These are phyloP conservation scores for Solanum piurae DNA, from an alignment of 257 asterid genomes.

Conservation along the genomic window DNA sequence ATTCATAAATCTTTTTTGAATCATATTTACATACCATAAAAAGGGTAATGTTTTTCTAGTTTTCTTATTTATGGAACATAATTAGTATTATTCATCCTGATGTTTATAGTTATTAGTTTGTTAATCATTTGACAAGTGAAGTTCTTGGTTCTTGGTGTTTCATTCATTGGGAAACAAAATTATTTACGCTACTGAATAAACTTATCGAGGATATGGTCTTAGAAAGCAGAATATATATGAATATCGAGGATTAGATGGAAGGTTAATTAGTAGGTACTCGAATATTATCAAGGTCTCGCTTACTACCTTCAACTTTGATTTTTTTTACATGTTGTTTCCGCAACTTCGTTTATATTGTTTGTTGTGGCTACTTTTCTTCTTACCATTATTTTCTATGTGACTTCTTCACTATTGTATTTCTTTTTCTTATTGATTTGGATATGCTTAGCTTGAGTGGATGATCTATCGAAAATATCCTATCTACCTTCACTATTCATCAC, in stretches of 20 bases:
- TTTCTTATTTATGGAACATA: not conserved
- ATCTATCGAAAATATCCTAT: not conserved
- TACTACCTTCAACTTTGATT: not conserved
- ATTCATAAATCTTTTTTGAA: not conserved
- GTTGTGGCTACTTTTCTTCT: not conserved
- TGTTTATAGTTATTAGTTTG: not conserved
- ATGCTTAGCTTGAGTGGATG: not conserved
- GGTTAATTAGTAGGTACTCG: not conserved
- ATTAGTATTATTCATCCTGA: not conserved
- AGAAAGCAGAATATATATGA: not conserved
- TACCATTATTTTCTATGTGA: not conserved
- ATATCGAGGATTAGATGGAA: not conserved
- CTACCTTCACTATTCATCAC: not conserved
- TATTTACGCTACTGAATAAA: not conserved
- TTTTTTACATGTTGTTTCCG: not conserved
- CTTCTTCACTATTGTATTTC: not conserved
- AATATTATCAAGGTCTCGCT: not conserved
- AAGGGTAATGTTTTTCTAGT: not conserved
- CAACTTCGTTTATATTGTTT: not conserved
- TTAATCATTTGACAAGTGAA: not conserved
- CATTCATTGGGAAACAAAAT: not conserved
- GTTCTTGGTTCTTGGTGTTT: not conserved
- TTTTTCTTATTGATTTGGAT: not conserved
- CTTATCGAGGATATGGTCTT: not conserved
- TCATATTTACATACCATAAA: not conserved